These are phyloP conservation scores for Buxus sempervirens DNA, from an alignment of 164 flowering plant genomes.

Conservation along the genomic window DNA sequence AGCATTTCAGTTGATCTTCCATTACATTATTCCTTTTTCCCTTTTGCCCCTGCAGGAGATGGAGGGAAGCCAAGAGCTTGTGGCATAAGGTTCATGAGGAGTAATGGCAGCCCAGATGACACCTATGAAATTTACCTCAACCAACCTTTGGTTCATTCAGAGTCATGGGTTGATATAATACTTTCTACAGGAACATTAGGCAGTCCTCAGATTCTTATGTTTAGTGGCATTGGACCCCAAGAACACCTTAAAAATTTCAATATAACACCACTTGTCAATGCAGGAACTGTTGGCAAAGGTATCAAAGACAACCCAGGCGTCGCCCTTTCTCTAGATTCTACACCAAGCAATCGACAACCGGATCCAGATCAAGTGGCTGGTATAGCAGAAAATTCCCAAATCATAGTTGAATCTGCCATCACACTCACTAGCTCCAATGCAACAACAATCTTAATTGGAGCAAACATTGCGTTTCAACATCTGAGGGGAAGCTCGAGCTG, in stretches of 20 bases:
- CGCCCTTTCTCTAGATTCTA: constrained; percentile 12
- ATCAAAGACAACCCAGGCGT: no score
- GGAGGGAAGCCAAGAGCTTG: neutral
- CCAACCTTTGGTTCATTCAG: constrained; percentile 6
- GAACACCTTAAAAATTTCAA: no score
- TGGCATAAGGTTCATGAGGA: no score
- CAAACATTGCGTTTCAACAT: constrained; percentile 37
- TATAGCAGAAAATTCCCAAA: no score
- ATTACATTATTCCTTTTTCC: no score
- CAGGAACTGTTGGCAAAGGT: constrained; percentile 25
- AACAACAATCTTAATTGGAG: constrained; percentile 19
- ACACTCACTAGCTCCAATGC: constrained; percentile 21
- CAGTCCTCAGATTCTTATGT: constrained; percentile 41
- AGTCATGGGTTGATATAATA: constrained; percentile 23
- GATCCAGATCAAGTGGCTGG: constrained; percentile 32
- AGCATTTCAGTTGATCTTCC: no score
- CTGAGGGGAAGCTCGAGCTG: no score
- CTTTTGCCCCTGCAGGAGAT: neutral
- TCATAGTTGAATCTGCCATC: constrained; percentile 23
- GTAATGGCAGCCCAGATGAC: no score
- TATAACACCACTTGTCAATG: constrained; percentile 18
- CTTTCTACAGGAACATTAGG: constrained; percentile 40
- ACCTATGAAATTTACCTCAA: no score
- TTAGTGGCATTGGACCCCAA: no score
- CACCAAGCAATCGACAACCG: constrained; percentile 14